A percentile compares a stretch with the other conserved stretches of the same genome.
Conservation (phyloP, 495 filamentous ascomycete genomes). For the Podospora australis region DNA sequence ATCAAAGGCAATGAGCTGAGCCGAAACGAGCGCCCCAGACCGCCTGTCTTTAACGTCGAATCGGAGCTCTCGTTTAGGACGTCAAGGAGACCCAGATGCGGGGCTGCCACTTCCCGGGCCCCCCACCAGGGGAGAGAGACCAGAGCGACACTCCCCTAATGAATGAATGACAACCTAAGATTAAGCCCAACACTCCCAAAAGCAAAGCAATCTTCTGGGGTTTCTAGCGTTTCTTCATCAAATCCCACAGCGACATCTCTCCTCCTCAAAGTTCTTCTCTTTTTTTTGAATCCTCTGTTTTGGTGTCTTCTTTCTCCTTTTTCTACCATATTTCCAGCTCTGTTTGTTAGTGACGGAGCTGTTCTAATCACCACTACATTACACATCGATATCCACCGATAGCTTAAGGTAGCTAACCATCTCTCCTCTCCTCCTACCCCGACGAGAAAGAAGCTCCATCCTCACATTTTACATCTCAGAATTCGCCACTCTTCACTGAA, state of each 20-base stretch:
- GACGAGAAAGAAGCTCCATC: too few relatives aligned
- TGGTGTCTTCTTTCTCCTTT: background rate
- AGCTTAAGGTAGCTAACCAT: too few relatives aligned
- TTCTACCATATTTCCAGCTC: too few relatives aligned
- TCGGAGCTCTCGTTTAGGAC: slow-evolving; percentile 17
- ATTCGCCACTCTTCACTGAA: too few relatives aligned
- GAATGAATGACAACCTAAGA: slow-evolving; percentile 6
- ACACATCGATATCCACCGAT: too few relatives aligned
- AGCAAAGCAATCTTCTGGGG: background rate
- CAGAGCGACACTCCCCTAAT: slow-evolving; percentile 5
- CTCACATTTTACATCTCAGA: too few relatives aligned
- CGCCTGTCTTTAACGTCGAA: slow-evolving; percentile 23
- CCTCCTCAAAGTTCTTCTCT: background rate
- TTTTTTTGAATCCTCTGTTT: background rate
- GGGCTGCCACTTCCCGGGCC: slow-evolving; percentile 16
- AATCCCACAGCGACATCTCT: background rate
- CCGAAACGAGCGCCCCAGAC: slow-evolving; percentile 22
- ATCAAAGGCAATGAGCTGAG: slow-evolving; percentile 21
- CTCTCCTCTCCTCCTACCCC: too few relatives aligned
- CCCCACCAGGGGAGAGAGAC: slow-evolving; percentile 14
- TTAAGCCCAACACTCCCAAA: slow-evolving; percentile 5
- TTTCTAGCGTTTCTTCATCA: background rate
- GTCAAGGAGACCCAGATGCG: slow-evolving; percentile 20
- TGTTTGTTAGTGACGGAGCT: too few relatives aligned
- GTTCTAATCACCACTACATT: too few relatives aligned